phyloP scores from a whole-genome alignment of 768 basidiomycete species.

The Serendipita sp. region DNA sequence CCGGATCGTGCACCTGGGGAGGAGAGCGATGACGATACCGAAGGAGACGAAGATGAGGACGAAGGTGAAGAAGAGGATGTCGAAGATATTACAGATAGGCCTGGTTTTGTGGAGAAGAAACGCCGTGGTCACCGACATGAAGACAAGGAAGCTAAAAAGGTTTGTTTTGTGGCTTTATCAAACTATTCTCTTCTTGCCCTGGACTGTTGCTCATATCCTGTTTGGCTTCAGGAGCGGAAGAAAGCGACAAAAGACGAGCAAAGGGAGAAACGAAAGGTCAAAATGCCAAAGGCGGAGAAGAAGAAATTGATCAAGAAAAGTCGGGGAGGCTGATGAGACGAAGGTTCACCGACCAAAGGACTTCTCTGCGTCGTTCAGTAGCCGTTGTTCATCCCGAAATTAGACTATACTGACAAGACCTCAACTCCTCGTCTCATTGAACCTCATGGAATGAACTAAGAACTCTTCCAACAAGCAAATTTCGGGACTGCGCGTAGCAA shows the following conservation, averaged over 20 bases:
- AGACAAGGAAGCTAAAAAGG: constrained; percentile 84
- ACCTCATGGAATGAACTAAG: no score
- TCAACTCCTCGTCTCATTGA: no score
- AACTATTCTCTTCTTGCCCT: no score
- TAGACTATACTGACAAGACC: no score
- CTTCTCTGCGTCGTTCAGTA: no score
- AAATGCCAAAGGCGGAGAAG: constrained; percentile 94
- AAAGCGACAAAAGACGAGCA: constrained; percentile 75
- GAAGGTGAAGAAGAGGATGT: constrained; percentile 23
- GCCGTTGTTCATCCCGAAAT: no score
- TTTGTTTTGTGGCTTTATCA: constrained; percentile 16
- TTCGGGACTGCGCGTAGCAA: no score
- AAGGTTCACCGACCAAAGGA: no score
- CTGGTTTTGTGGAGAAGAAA: constrained; percentile 32
- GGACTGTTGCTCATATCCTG: not conserved
- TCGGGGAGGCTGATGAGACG: not conserved
- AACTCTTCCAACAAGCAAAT: no score
- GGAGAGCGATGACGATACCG: constrained; percentile 10
- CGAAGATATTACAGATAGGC: constrained; percentile 16
- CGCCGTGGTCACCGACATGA: constrained; percentile 85
- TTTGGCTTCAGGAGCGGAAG: constrained; percentile 59
- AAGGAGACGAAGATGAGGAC: constrained; percentile 17
- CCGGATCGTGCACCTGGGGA: not conserved
- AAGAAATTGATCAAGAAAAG: constrained; percentile 57
- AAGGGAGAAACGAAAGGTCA: constrained; percentile 73